phyloP scores from a whole-genome alignment of 177 flowering plant species.

The Vitis hybrid region DNA sequence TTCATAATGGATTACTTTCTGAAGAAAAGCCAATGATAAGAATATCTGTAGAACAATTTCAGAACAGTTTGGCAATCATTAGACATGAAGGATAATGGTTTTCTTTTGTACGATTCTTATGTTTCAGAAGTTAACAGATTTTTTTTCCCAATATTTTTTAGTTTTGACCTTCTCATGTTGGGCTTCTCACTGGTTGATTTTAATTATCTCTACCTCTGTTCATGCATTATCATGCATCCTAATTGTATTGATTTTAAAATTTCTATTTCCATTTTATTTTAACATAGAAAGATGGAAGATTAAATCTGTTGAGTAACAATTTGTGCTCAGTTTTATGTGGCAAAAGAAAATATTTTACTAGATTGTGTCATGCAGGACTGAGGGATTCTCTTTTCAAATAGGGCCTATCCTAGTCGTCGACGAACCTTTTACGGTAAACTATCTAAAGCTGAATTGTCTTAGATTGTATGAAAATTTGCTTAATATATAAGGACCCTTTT shows the following conservation, averaged over 20 bases:
- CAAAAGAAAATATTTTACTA: neutral
- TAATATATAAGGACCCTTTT: too few relatives aligned
- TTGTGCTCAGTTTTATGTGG: neutral
- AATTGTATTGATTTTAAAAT: too few relatives aligned
- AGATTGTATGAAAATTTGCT: too few relatives aligned
- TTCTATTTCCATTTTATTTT: too few relatives aligned
- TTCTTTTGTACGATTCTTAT: neutral
- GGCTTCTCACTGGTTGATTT: too few relatives aligned
- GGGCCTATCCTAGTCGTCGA: constrained; percentile 88
- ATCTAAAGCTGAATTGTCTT: neutral
- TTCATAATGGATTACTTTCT: neutral
- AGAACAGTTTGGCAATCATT: neutral
- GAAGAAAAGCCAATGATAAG: neutral
- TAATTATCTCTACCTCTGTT: too few relatives aligned
- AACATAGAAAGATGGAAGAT: too few relatives aligned
- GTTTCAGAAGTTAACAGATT: neutral
- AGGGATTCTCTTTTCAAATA: constrained; percentile 75
- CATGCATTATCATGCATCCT: too few relatives aligned
- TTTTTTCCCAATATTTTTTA: too few relatives aligned
- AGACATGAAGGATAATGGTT: neutral
- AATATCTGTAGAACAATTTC: neutral
- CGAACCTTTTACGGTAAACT: constrained; percentile 78
- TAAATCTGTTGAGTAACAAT: neutral
- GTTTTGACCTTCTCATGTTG: too few relatives aligned
- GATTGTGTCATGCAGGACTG: constrained; percentile 59